Percentiles rank a stretch among this genome's conserved stretches.
Conservation (phyloP, 306 rosid genomes). For the Gynostemma pentaphyllum region DNA sequence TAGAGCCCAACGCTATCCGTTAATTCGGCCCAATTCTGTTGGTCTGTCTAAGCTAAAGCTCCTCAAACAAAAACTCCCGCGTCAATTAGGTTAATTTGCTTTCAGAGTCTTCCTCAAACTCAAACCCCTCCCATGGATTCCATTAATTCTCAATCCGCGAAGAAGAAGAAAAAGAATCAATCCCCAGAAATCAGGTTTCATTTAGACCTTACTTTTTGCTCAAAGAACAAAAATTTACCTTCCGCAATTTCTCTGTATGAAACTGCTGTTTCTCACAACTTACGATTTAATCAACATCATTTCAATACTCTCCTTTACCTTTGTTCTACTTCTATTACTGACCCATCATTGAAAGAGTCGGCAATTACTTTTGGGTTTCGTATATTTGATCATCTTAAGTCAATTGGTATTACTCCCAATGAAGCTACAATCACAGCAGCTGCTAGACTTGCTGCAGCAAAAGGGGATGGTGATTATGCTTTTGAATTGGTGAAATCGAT, state of each 20-base stretch:
- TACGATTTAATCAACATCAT: constrained; percentile 46
- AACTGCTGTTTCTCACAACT: constrained; percentile 23
- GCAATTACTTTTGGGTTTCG: constrained; percentile 54
- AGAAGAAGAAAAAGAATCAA: constrained; percentile 32
- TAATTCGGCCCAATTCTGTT: not conserved
- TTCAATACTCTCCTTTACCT: constrained; percentile 82
- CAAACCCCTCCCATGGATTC: constrained; percentile 26
- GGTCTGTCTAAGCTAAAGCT: not conserved
- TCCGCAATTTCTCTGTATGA: constrained; percentile 48
- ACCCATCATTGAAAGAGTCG: constrained; percentile 25
- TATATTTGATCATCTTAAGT: constrained; percentile 41
- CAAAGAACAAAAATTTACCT: constrained; percentile 44
- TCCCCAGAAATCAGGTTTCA: constrained; percentile 50
- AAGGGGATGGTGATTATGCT: constrained; percentile 47
- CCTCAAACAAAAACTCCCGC: not conserved
- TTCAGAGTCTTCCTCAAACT: not conserved
- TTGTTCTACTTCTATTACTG: constrained; percentile 47
- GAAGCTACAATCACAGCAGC: constrained; percentile 73
- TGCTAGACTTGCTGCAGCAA: constrained; percentile 62
- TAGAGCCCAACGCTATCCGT: not conserved
- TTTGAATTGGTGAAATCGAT: constrained; percentile 48
- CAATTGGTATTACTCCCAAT: constrained; percentile 33
- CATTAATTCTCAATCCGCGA: constrained; percentile 13
- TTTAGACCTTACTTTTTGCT: constrained; percentile 47
- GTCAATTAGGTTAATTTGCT: not conserved